These are phyloP conservation scores for Micractinium sp. DNA, from an alignment of 139 green algal species.

Conservation along the genomic window DNA sequence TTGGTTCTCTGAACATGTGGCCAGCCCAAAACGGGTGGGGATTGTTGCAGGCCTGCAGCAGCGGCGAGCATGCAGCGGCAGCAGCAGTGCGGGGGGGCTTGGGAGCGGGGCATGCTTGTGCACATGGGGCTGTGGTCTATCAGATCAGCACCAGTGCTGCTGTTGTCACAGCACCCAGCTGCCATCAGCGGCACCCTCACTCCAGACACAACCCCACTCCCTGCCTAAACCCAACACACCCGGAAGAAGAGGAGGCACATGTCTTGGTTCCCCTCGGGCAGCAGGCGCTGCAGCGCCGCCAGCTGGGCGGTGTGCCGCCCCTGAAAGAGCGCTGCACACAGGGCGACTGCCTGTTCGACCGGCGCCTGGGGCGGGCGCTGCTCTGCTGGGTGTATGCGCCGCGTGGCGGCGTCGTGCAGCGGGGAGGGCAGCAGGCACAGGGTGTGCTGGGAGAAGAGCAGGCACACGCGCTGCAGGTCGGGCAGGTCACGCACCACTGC, in stretches of 20 bases:
- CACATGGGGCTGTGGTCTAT: no score
- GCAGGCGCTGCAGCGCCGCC: slow-evolving; percentile 25
- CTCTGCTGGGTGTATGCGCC: not conserved
- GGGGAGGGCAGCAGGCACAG: slow-evolving; percentile 26
- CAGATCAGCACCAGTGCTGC: no score
- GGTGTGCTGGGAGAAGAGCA: slow-evolving; percentile 22
- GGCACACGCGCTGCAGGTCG: slow-evolving; percentile 29
- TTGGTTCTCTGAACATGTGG: no score
- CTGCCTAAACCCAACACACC: not conserved
- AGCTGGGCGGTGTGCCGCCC: slow-evolving; percentile 25
- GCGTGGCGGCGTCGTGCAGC: not conserved
- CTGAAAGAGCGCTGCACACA: slow-evolving; percentile 16
- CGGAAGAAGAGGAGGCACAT: slow-evolving; percentile 40
- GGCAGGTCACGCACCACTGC: slow-evolving; percentile 34
- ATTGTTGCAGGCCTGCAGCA: no score
- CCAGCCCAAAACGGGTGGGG: no score
- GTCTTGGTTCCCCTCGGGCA: not conserved
- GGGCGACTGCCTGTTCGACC: not conserved
- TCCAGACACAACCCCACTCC: no score
- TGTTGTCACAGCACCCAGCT: no score
- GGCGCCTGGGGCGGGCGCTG: not conserved
- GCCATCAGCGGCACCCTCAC: no score
- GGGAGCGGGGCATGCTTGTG: no score
- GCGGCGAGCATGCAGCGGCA: no score
- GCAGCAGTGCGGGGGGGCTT: no score